Conservation (phyloP, 805 yeast species). For the Ogataea paraovalis region DNA sequence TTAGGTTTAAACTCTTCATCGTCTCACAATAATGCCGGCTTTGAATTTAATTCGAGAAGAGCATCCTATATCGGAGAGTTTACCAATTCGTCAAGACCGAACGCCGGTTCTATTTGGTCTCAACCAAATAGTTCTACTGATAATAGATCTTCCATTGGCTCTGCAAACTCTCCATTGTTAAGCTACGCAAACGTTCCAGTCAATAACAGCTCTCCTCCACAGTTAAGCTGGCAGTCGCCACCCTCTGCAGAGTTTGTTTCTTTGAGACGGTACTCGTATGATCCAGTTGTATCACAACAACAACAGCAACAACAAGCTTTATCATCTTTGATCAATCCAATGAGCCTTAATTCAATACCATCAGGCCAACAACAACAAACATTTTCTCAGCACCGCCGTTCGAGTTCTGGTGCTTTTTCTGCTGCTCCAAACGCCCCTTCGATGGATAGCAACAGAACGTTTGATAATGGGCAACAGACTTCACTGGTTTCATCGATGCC, state of each 20-base stretch:
- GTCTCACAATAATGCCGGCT: conserved; percentile 2
- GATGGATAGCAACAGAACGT: conserved; percentile 21
- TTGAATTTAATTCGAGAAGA: conserved; percentile 13
- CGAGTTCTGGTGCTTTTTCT: conserved; percentile 9
- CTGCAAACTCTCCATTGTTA: conserved; percentile 23
- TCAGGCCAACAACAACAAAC: not conserved
- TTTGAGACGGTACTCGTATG: conserved; percentile 25
- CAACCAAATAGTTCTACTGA: conserved; percentile 8
- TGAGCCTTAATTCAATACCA: not conserved
- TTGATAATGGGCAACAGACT: conserved; percentile 18
- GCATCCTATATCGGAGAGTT: conserved; percentile 22
- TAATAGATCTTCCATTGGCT: conserved; percentile 22
- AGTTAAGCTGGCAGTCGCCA: conserved; percentile 20
- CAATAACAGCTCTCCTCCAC: conserved; percentile 14
- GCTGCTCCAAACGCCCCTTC: conserved; percentile 17
- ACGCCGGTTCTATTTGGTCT: conserved; percentile 16
- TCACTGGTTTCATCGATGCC: conserved; percentile 5
- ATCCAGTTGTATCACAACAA: conserved; percentile 4
- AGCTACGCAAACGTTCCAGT: conserved; percentile 9
- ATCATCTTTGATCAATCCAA: conserved; percentile 3
- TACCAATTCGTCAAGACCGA: conserved; percentile 13
- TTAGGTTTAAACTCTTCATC: not conserved
- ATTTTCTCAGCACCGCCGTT: conserved; percentile 8
- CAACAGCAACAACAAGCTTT: conserved; percentile 5
- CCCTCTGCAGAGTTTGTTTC: conserved; percentile 23